Evolutionary conservation across 495 filamentous ascomycete species (phyloP).

Genomic region (Melanomma pulvis-pyrius): DNA sequence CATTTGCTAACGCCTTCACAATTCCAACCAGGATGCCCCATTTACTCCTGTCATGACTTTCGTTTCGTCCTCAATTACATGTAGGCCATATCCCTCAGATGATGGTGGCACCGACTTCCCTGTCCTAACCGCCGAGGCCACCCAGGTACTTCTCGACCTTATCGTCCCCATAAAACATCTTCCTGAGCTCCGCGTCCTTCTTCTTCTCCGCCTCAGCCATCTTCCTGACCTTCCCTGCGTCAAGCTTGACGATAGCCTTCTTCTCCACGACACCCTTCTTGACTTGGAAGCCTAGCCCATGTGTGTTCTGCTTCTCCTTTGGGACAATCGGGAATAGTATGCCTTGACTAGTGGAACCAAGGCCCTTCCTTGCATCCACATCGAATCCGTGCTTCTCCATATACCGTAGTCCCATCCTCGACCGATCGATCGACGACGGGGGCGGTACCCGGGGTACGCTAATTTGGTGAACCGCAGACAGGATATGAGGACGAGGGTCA

Average conservation of each 20-base stretch:
- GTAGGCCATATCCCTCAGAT: neutral
- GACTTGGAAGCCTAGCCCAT: conserved; percentile 65
- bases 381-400: conserved; percentile 85
- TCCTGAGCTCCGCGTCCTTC: conserved; percentile 62
- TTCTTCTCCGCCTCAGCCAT: conserved; percentile 61
- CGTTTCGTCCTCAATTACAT: neutral
- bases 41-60: too few relatives aligned
- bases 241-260: conserved; percentile 54
- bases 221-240: conserved; percentile 70
- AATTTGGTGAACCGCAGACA: conserved; percentile 79
- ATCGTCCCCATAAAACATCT: conserved; percentile 68
- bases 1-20: neutral
- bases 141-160: conserved; percentile 76
- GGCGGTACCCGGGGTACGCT: conserved; percentile 79
- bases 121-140: conserved; percentile 2
- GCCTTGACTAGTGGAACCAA: conserved; percentile 68
- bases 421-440: conserved; percentile 81
- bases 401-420: conserved; percentile 71
- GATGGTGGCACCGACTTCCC: neutral
- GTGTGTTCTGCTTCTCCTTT: conserved; percentile 70
- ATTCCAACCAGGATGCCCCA: neutral
- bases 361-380: conserved; percentile 72
- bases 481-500: conserved; percentile 58
- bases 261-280: conserved; percentile 52
- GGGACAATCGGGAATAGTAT: conserved; percentile 75